Evolutionary conservation across 495 filamentous ascomycete species (phyloP).

Genomic region (Hypoxylon cercidicola): DNA sequence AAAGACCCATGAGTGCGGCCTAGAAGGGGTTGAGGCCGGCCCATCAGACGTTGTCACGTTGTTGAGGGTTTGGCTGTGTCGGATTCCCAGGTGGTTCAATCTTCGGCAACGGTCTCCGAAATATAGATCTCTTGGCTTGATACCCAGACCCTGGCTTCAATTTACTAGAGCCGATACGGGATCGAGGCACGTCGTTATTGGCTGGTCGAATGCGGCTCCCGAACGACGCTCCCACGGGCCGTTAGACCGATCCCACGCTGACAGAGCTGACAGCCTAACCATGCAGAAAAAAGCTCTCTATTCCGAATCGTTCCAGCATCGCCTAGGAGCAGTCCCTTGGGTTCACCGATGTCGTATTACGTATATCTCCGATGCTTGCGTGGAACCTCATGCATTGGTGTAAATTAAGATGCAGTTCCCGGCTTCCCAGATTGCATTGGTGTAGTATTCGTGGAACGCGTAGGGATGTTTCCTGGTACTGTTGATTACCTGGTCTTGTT

Average conservation of each 20-base stretch:
- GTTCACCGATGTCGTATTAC: constrained; percentile 37
- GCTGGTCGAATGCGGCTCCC: constrained; percentile 34
- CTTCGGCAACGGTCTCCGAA: constrained; percentile 43
- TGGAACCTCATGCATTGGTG: constrained; percentile 19
- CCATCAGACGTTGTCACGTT: constrained; percentile 41
- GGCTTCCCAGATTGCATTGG: constrained; percentile 32
- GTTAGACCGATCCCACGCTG: constrained; percentile 41
- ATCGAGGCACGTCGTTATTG: constrained; percentile 23
- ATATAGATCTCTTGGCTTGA: constrained; percentile 41
- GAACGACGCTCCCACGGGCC: constrained; percentile 45
- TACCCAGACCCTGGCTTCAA: constrained; percentile 32
- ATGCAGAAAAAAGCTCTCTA: constrained; percentile 23
- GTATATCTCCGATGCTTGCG: constrained; percentile 18
- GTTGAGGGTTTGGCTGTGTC: constrained; percentile 26
- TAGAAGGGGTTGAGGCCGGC: constrained; percentile 31
- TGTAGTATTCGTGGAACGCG: constrained; percentile 20
- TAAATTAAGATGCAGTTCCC: constrained; percentile 33
- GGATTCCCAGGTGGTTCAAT: constrained; percentile 25
- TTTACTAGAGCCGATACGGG: constrained; percentile 33
- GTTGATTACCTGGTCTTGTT: constrained; percentile 19
- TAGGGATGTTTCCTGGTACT: constrained; percentile 12
- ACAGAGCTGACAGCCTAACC: constrained; percentile 17
- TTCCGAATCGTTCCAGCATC: constrained; percentile 18
- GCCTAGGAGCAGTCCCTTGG: constrained; percentile 1
- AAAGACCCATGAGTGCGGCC: constrained; percentile 20